A percentile compares a stretch with the other conserved stretches of the same genome.
Conservation (phyloP, 345 rosid species). For the Syzygium jambos region DNA sequence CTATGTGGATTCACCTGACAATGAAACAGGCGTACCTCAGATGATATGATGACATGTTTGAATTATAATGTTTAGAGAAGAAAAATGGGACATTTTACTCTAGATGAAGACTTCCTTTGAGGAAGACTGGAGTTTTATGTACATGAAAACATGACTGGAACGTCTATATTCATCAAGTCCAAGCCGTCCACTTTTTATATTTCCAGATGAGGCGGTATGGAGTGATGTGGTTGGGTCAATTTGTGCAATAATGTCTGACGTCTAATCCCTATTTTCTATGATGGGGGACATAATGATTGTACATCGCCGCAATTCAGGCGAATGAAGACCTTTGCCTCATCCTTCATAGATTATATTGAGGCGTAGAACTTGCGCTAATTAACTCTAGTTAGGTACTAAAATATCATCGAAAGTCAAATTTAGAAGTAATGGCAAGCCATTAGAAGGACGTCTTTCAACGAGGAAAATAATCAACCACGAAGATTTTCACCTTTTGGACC, state of each 20-base stretch:
- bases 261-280: neutral
- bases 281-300: neutral
- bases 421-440: neutral
- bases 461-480: neutral
- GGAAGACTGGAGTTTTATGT: neutral
- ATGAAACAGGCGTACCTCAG: neutral
- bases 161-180: neutral
- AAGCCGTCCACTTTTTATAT: neutral
- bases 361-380: neutral
- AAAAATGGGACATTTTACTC: neutral
- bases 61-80: neutral
- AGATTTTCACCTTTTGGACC: neutral
- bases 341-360: neutral
- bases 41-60: neutral
- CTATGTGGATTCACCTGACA: neutral
- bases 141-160: neutral
- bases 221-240: neutral
- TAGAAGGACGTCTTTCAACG: neutral
- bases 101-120: neutral
- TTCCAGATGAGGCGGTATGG: neutral
- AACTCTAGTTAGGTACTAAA: neutral
- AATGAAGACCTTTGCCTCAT: neutral
- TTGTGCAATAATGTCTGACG: neutral
- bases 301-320: neutral
- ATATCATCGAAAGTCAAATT: neutral